phyloP scores from a whole-genome alignment of 148 eudicot species.

The Spergularia marina region DNA sequence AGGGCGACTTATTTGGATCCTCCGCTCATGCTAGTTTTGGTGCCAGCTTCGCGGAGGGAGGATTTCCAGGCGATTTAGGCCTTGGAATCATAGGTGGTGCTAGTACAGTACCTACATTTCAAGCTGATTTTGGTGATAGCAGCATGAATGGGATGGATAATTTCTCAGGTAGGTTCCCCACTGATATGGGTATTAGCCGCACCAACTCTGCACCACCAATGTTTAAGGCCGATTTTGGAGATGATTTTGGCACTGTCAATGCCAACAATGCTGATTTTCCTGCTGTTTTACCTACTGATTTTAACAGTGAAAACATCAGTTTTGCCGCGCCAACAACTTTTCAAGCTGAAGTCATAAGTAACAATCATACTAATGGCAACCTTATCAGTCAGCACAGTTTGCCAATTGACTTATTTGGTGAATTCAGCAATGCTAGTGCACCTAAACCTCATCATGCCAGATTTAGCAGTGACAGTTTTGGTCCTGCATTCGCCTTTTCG shows the following conservation, averaged over 20 bases:
- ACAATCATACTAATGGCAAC: neutral
- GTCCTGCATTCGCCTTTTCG: too few relatives aligned
- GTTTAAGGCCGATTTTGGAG: slow-evolving; percentile 8
- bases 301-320: neutral
- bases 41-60: neutral
- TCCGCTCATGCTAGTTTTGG: slow-evolving; percentile 12
- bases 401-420: slow-evolving; percentile 10
- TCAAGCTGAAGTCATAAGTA: neutral
- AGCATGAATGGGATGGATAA: neutral
- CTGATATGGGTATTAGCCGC: neutral
- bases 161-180: slow-evolving; percentile 11
- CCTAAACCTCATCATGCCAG: neutral
- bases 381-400: slow-evolving; percentile 1
- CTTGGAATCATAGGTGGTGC: neutral
- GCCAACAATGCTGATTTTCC: slow-evolving; percentile 3
- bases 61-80: slow-evolving; percentile 18
- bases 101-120: slow-evolving; percentile 10
- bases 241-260: slow-evolving; percentile 15
- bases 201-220: slow-evolving; percentile 4
- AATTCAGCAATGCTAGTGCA: slow-evolving; percentile 4
- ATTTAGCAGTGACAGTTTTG: neutral
- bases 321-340: slow-evolving; percentile 4
- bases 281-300: slow-evolving; percentile 2
- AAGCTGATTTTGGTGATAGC: slow-evolving; percentile 7
- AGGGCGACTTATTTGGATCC: neutral